Conservation (phyloP, 2,329 filamentous ascomycete species). For the Hymenoscyphus salicellus region DNA sequence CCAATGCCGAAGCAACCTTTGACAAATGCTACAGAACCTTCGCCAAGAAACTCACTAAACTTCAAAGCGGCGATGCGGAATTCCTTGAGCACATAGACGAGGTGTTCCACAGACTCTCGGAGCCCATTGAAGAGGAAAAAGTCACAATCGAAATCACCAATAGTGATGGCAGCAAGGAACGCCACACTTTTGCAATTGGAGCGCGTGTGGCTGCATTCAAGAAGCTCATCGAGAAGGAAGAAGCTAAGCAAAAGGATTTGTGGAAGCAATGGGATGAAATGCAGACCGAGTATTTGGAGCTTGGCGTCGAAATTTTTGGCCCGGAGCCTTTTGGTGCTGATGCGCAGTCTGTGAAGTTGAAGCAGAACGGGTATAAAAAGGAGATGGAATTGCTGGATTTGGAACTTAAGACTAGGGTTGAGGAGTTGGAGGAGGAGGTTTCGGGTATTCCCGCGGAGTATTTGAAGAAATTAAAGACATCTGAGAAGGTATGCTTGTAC, state of each 20-base stretch:
- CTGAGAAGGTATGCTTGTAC: conserved; percentile 29
- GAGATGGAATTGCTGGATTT: conserved; percentile 26
- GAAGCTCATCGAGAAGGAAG: conserved; percentile 22
- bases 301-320: conserved; percentile 23
- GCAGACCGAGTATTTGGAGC: conserved; percentile 28
- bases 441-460: conserved; percentile 17
- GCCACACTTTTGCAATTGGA: conserved; percentile 25
- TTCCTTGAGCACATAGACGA: conserved; percentile 20
- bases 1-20: conserved; percentile 17
- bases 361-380: conserved; percentile 12
- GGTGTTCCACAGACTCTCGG: conserved; percentile 11
- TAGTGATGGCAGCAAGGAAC: conserved; percentile 18
- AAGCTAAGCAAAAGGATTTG: conserved; percentile 23
- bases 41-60: conserved; percentile 10
- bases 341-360: conserved; percentile 5
- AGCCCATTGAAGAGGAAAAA: conserved; percentile 25
- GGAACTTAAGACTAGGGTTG: conserved; percentile 20
- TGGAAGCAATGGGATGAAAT: conserved; percentile 33
- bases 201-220: conserved; percentile 25
- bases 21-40: conserved; percentile 19
- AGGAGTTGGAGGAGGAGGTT: conserved; percentile 27
- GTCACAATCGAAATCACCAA: conserved; percentile 20
- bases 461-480: conserved; percentile 28
- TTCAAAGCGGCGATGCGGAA: conserved; percentile 11
- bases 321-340: conserved; percentile 20